phyloP scores from a whole-genome alignment of 176 grass and related monocot species.

The Ensete glaucum region DNA sequence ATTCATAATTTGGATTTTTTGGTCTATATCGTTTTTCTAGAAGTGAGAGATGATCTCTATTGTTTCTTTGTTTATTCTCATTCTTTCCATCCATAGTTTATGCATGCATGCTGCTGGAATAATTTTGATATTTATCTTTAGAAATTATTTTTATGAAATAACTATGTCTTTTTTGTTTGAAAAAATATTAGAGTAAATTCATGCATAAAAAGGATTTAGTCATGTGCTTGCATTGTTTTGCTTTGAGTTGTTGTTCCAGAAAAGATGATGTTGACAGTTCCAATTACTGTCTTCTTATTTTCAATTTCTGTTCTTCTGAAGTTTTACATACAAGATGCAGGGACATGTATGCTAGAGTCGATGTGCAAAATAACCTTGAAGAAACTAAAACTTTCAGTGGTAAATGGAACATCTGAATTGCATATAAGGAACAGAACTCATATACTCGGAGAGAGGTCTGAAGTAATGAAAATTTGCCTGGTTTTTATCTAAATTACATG shows the following conservation, averaged over 20 bases:
- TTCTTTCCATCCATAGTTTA: neutral
- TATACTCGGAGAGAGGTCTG: no score
- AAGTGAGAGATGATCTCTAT: neutral
- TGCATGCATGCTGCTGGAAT: no score
- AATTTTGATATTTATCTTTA: no score
- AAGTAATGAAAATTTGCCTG: neutral
- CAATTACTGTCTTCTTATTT: neutral
- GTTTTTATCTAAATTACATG: neutral
- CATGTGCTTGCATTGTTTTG: neutral
- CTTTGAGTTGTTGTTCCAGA: neutral
- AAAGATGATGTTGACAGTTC: neutral
- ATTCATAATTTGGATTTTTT: neutral
- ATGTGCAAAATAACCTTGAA: neutral
- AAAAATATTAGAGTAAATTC: neutral
- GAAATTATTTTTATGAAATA: no score
- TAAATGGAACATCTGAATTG: neutral
- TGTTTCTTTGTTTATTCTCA: neutral
- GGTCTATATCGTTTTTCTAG: neutral
- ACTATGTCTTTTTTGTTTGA: no score
- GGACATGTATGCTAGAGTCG: neutral
- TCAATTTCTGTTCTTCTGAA: neutral
- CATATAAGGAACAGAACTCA: neutral
- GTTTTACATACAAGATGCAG: neutral
- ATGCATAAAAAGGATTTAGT: neutral
- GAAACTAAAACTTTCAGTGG: neutral